phyloP scores from a whole-genome alignment of 2,329 filamentous ascomycete genomes.

The Zymoseptoria crescenta region DNA sequence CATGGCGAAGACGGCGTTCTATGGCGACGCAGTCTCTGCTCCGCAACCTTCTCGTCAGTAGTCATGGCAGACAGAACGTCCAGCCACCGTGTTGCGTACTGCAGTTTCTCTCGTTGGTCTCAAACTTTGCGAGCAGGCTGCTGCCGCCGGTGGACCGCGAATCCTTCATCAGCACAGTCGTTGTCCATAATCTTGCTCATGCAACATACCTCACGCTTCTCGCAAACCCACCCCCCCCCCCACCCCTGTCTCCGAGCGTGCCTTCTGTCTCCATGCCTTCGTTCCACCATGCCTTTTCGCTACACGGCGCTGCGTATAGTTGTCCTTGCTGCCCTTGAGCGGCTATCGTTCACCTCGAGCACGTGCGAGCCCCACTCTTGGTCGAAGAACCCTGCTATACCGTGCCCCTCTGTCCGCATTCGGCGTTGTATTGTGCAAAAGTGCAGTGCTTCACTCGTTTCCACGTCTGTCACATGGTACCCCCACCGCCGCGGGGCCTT shows the following conservation, averaged over 20 bases:
- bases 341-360: background rate
- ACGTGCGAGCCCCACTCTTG: background rate
- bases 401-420: background rate
- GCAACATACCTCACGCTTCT: background rate
- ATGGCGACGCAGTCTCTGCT: background rate
- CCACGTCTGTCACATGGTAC: background rate
- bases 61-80: background rate
- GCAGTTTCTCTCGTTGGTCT: too few relatives aligned
- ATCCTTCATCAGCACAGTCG: background rate
- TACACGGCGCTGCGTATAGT: background rate
- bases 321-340: background rate
- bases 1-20: background rate
- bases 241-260: background rate
- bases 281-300: background rate
- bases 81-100: too few relatives aligned
- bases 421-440: background rate
- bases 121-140: background rate
- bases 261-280: background rate
- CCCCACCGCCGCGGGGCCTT: too few relatives aligned
- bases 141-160: too few relatives aligned
- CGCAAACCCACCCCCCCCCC: too few relatives aligned
- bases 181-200: background rate
- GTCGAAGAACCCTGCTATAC: background rate
- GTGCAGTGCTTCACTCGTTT: background rate
- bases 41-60: background rate